phyloP scores from a whole-genome alignment of 2,329 filamentous ascomycete genomes.

The Aspergillus fischeri region DNA sequence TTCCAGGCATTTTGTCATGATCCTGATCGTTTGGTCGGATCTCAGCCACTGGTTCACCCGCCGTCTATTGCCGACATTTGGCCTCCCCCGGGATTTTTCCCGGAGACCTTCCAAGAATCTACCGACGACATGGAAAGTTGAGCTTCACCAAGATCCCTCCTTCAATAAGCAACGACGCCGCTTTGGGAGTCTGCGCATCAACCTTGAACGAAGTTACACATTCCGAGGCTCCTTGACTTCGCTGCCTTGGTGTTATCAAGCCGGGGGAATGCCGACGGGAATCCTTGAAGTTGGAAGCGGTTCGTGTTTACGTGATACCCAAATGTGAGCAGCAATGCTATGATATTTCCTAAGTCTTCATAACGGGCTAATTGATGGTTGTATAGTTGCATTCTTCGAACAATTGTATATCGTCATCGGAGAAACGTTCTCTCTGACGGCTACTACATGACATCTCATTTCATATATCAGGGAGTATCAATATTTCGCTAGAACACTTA shows the following conservation, averaged over 20 bases:
- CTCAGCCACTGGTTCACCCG: constrained; percentile 34
- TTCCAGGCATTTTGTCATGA: constrained; percentile 45
- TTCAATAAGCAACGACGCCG: background rate
- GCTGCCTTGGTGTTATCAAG: background rate
- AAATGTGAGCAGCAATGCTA: background rate
- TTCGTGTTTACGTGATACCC: background rate
- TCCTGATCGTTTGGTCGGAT: constrained; percentile 37
- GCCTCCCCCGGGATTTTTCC: constrained; percentile 41
- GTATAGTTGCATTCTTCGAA: background rate
- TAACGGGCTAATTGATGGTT: background rate
- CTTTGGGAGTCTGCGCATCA: background rate
- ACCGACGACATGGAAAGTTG: constrained; percentile 20
- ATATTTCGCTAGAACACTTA: background rate
- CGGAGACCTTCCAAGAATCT: constrained; percentile 35
- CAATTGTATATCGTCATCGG: background rate
- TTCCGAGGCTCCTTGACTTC: background rate
- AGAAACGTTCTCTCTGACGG: background rate
- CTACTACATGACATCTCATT: background rate
- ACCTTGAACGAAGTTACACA: background rate
- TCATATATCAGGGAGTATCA: background rate
- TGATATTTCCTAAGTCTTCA: background rate
- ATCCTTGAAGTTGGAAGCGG: background rate
- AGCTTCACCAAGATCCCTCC: constrained; percentile 11
- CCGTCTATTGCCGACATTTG: constrained; percentile 41
- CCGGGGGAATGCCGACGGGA: background rate